Conservation (phyloP, 495 filamentous ascomycete species). For the Podospora tetraspora region DNA sequence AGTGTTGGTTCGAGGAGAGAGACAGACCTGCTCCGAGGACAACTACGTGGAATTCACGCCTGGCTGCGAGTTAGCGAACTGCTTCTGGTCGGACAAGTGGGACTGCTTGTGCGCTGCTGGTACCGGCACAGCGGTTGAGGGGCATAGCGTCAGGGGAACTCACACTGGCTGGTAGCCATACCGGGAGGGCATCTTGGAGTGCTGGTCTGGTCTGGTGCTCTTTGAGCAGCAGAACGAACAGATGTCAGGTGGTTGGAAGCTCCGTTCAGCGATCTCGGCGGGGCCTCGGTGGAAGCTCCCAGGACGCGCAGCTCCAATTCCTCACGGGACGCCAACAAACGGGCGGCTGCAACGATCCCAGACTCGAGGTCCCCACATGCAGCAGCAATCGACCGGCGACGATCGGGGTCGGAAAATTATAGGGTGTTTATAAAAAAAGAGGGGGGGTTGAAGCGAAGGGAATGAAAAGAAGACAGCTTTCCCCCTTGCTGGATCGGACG, state of each 20-base stretch:
- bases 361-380: constrained; percentile 24
- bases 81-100: not conserved
- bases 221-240: not conserved
- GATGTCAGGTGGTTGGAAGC: constrained; percentile 4
- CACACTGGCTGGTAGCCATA: constrained; percentile 30
- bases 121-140: not conserved
- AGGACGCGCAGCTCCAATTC: constrained; percentile 21
- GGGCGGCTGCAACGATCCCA: constrained; percentile 22
- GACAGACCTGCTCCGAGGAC: constrained; percentile 33
- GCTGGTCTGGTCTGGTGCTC: constrained; percentile 7
- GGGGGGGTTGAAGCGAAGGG: not conserved
- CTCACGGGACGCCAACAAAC: constrained; percentile 26
- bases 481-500: constrained; percentile 7
- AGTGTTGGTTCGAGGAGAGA: not conserved
- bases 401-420: constrained; percentile 9
- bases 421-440: constrained; percentile 2
- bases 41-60: constrained; percentile 34
- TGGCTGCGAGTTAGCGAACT: constrained; percentile 14
- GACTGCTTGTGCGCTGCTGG: not conserved
- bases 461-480: constrained; percentile 4
- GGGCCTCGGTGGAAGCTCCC: constrained; percentile 8
- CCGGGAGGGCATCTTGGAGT: constrained; percentile 26
- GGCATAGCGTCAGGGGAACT: constrained; percentile 10
- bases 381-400: constrained; percentile 17
- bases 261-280: constrained; percentile 4